A percentile compares a stretch with the other conserved stretches of the same genome.
Evolutionary conservation across 2,329 filamentous ascomycete species (phyloP).

Genomic region (Fusarium nurragi): DNA sequence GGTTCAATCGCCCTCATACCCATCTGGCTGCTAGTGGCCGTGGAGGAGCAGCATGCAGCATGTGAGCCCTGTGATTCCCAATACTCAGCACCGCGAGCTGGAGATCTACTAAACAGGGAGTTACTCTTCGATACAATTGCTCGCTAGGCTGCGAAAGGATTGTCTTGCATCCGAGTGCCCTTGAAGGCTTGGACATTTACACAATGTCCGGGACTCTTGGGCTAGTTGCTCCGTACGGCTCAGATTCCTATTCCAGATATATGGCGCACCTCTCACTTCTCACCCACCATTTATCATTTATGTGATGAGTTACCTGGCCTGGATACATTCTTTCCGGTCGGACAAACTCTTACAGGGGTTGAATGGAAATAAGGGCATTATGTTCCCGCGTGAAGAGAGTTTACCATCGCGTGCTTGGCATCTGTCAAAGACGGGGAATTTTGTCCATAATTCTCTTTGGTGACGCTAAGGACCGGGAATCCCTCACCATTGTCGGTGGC

Average conservation of each 20-base stretch:
- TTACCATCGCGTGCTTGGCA: not conserved
- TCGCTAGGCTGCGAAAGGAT: constrained; percentile 10
- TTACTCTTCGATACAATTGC: not conserved
- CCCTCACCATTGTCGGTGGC: constrained; percentile 11
- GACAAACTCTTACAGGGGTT: not conserved
- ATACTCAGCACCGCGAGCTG: not conserved
- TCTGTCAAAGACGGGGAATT: constrained; percentile 6
- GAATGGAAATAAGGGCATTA: not conserved
- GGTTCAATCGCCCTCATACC: constrained; percentile 11
- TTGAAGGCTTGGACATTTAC: not conserved
- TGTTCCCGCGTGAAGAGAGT: not conserved
- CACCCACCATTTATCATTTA: too few relatives aligned
- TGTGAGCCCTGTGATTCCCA: constrained; percentile 12
- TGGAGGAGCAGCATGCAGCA: constrained; percentile 3
- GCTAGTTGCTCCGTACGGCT: constrained; percentile 1
- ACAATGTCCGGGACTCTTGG: not conserved
- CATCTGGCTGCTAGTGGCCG: constrained; percentile 1
- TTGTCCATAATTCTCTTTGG: not conserved
- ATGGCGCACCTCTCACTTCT: not conserved
- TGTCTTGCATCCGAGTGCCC: constrained; percentile 8
- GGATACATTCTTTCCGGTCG: not conserved
- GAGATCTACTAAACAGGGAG: not conserved
- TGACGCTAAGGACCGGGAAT: constrained; percentile 4
- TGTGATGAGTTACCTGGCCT: constrained; percentile 6
- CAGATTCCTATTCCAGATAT: constrained; percentile 27